Evolutionary conservation across 2,329 filamentous ascomycete genomes (phyloP), one percentile per base, ranked within the genome.

Genomic region (Hypoxylon sp.): DNA sequence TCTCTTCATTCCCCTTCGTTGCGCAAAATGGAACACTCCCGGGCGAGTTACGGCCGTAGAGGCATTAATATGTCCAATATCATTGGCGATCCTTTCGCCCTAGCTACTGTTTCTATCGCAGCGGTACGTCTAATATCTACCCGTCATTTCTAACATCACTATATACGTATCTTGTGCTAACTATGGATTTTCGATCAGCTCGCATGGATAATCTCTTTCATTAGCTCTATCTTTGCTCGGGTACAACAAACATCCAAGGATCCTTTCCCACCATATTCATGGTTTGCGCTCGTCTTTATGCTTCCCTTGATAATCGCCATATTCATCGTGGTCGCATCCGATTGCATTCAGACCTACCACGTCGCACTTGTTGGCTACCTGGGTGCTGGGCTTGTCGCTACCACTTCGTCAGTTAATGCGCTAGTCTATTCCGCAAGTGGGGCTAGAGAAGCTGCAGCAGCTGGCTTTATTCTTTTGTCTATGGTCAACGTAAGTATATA

Each of bases 171-270:
- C 11, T 62, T 13, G 46, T 48, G 28, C 66, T 66, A 69, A 72
- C 65, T 71, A 6, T 69, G 45, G 60, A 67, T 7, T 53, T 43
- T 60, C 69, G 5, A 48, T 70, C 79, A 98, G 95, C 90, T 97
- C 71, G 95, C 94, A 65, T 99, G 96, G 96, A 81, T 97, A 73
- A 97, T 99, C 76, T 89, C 93, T 49, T 97, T 98, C 79, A 87
- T 98, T 76, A 87, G 90, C 70, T 95, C 93, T 67, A 90, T 97
- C 77, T 89, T 98, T 74, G 90, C 91, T 43, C 85, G 87, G 63
- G 76, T 87, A 45, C 80, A 86, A 64, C 82, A 80, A 56, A 81
- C 80, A 59, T 77, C 78, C 43, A 80, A 79, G 56, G 77, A 79
- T 25, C 75, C 78, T 5, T 97, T 94, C 75, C 93, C 94, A 13